Evolutionary conservation across 2,329 filamentous ascomycete genomes (phyloP), one percentile per base, ranked within the genome.

Genomic region (Coniochaeta pulveracea): DNA sequence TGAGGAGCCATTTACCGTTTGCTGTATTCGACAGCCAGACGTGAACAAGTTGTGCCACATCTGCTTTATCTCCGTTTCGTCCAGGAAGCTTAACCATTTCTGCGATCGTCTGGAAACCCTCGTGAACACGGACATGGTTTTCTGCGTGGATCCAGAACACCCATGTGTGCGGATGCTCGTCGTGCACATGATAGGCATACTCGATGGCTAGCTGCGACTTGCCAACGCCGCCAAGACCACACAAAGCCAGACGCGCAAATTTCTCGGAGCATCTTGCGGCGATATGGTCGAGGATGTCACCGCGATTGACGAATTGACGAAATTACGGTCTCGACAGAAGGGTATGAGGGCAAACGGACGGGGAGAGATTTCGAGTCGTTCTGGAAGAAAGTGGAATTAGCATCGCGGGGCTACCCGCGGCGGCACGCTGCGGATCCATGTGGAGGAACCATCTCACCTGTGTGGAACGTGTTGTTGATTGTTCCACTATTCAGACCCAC

Each of bases 91-190:
- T 43, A 21, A 49, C 44, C 2, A 37, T 12, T 10, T 50, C 36
- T 1, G 55, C 55, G n/a, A 61, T 58, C 0, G 25, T 29, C 17
- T 37, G 12, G n/a, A 54, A 58, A 0, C 44, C 43, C 27, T 59
- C 43, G 8, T 50, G 43, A n/a, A 58, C 46, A 1, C 55, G 47
- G 2, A 47, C 48, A 1, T 33, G 19, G 3, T 40, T 55, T 3
- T 39, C 44, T 0, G 51, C 53, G 36, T 56, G 48, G 1, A 58
- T 39, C 54, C 54, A 58, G 28, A 58, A 57, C 1, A 54, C 39
- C 11, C 50, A 55, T 10, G 35, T 34, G 5, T 37, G 23, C 8
- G 37, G 14, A 5, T 19, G 3, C 18, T 10, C 15, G 36, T 19
- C 14, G 34, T 35, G 17, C 37, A 41, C 25, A 34, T 31, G 35